Conservation (phyloP, 306 rosid genomes). For the Coriaria nepalensis region DNA sequence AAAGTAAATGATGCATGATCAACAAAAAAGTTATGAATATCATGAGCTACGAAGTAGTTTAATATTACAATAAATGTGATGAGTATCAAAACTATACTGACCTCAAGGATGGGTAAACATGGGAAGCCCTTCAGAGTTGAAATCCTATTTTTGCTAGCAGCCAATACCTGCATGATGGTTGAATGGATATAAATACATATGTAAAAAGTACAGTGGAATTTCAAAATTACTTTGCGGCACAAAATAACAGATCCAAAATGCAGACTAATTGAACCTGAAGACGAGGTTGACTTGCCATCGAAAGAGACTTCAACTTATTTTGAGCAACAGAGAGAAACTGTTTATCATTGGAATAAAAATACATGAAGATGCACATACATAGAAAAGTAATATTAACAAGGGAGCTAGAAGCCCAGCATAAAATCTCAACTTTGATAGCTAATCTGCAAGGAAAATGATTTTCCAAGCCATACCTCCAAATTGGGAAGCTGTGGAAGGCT, state of each 20-base stretch:
- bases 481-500: conserved; percentile 95
- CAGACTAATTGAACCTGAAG: conserved; percentile 46
- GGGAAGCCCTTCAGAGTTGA: conserved; percentile 89
- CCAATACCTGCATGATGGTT: conserved; percentile 65
- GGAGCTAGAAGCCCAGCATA: background rate
- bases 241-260: too few relatives aligned
- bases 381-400: conserved; percentile 5
- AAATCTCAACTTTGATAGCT: conserved; percentile 12
- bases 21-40: background rate
- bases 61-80: background rate
- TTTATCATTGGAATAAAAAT: conserved; percentile 6
- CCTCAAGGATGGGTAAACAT: conserved; percentile 87
- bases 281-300: conserved; percentile 98
- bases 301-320: conserved; percentile 81
- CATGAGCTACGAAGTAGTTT: background rate
- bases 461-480: conserved; percentile 65
- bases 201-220: too few relatives aligned
- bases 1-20: too few relatives aligned
- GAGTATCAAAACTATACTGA: conserved; percentile 19
- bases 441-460: conserved; percentile 8
- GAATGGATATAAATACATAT: background rate
- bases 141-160: conserved; percentile 96
- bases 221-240: too few relatives aligned
- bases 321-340: conserved; percentile 99
- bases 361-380: conserved; percentile 1